phyloP scores from a whole-genome alignment of 345 rosid species.

The Aethionema arabicum region DNA sequence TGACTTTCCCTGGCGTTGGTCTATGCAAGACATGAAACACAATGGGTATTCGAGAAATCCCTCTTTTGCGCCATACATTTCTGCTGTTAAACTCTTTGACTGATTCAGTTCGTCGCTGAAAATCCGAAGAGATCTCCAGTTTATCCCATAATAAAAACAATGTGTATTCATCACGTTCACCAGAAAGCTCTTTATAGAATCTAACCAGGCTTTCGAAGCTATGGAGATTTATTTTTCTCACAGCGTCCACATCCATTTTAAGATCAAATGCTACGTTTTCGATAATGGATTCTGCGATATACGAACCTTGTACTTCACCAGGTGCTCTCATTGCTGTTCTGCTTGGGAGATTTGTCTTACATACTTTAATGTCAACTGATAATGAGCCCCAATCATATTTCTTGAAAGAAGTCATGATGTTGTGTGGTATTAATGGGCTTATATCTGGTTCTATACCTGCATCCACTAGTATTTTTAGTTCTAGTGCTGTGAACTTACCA shows the following conservation, averaged over 20 bases:
- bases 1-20: constrained; percentile 67
- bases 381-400: constrained; percentile 74
- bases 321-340: constrained; percentile 76
- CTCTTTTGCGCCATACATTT: constrained; percentile 59
- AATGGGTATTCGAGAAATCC: constrained; percentile 69
- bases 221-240: constrained; percentile 62
- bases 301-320: constrained; percentile 70
- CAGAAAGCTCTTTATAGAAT: constrained; percentile 42
- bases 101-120: constrained; percentile 41
- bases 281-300: constrained; percentile 62
- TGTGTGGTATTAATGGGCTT: constrained; percentile 51
- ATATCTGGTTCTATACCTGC: constrained; percentile 52
- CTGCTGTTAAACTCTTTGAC: constrained; percentile 49
- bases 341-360: constrained; percentile 64
- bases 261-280: constrained; percentile 69
- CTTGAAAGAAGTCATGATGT: constrained; percentile 37
- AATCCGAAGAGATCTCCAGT: constrained; percentile 45
- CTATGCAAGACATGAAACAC: constrained; percentile 35
- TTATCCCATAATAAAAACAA: constrained; percentile 61
- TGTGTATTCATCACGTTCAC: constrained; percentile 58
- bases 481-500: constrained; percentile 69
- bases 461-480: constrained; percentile 52
- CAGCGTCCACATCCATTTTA: constrained; percentile 54
- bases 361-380: constrained; percentile 66
- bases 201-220: constrained; percentile 43